Base-by-base conservation (phyloP, 495 filamentous ascomycete species). In the Amphirosellinia nigrospora region DNA sequence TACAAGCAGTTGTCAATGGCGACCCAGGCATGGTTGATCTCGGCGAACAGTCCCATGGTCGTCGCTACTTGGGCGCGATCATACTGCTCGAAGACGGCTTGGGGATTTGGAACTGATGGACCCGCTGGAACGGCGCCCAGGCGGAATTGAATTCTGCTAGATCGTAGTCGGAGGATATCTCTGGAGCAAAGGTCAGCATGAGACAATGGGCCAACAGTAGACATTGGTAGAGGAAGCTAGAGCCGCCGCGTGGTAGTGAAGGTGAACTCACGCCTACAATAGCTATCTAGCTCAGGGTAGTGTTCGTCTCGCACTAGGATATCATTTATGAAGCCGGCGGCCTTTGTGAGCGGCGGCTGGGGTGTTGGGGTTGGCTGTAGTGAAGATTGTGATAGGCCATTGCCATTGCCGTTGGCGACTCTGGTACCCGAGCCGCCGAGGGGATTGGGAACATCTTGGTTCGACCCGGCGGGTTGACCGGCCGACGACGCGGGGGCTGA, bases 1-100 rank as follows among this genome's bases (percentile, higher is more conserved):
- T 98, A 99, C 32, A 99, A 85, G 64, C 92, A 90, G 80, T 96
- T 97, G 81, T 99, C 96, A 75, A 99, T 97, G 0, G 92, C 86
- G 26, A 96, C 91, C 94, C 95, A 99, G 53, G 94, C 95, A 81
- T 98, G 94, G 69, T 93, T 93, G 72, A 99, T 79, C 78, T 94
- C 91, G 26, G 96, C 92, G 79, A 99, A 97, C 46, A 98, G 81
- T 26, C 96, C 96, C 90, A 98, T 96, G 75, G 86, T 88, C 13
- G 95, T 96, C 30, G 90, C 90, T 2, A 97, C 88, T 71, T 94
- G 88, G 56, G 92, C 92, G 26, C 86, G 82, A 78, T 99, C 96
- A 78, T 94, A 93, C 74, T 96, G 94, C 67, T 93, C 90, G 74
- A 98, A 94, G 39, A 98, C 91, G 69, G 86, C 85, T 70, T 98